Evolutionary conservation across 176 grass and related monocot genomes (phyloP).

Genomic region (Oryza punctata): DNA sequence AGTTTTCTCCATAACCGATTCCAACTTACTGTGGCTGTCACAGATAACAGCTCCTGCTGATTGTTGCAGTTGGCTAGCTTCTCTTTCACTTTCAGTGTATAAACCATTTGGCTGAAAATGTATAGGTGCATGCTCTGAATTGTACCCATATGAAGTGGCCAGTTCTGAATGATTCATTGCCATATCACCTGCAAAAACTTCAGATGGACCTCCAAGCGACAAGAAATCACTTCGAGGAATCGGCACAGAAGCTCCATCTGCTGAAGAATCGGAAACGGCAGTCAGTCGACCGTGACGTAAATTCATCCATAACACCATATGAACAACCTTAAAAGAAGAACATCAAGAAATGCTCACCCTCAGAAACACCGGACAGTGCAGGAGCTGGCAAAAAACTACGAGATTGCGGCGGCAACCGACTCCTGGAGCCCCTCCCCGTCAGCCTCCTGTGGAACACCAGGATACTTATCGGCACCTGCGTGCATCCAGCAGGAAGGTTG

Average conservation of each 20-base stretch:
- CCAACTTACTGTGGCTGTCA: background rate
- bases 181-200: slow-evolving; percentile 3
- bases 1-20: slow-evolving; percentile 12
- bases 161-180: slow-evolving; percentile 22
- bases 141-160: slow-evolving; percentile 28
- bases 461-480: slow-evolving; percentile 55
- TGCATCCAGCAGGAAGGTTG: slow-evolving; percentile 39
- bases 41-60: background rate
- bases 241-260: slow-evolving; percentile 29
- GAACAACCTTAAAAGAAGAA: slow-evolving; percentile 14
- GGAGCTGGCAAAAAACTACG: background rate
- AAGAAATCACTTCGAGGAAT: slow-evolving; percentile 37
- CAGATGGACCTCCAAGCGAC: slow-evolving; percentile 36
- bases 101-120: slow-evolving; percentile 2
- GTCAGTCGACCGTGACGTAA: slow-evolving; percentile 13
- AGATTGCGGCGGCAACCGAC: slow-evolving; percentile 15
- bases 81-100: slow-evolving; percentile 15
- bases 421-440: slow-evolving; percentile 15
- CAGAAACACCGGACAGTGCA: slow-evolving; percentile 23
- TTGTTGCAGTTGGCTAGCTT: slow-evolving; percentile 13
- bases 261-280: background rate
- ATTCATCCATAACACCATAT: slow-evolving; percentile 17
- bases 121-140: slow-evolving; percentile 8
- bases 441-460: slow-evolving; percentile 41
- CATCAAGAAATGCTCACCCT: slow-evolving; percentile 35